A percentile compares a stretch with the other conserved stretches of the same genome.
Evolutionary conservation across 106 monocot genomes (phyloP).

Genomic region (Allium fistulosum): DNA sequence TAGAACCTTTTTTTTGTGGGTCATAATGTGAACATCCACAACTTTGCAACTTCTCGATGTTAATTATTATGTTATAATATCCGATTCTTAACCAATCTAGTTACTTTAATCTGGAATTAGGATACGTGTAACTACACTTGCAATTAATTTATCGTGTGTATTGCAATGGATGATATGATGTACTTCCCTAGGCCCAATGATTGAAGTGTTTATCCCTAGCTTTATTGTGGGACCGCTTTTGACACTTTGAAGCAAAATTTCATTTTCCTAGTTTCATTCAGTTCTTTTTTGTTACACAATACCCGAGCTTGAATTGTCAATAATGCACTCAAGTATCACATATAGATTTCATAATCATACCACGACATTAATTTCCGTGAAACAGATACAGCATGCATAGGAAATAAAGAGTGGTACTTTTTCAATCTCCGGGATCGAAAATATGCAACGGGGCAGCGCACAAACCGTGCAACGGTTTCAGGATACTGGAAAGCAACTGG

Average conservation of each 20-base stretch:
- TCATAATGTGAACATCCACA: neutral
- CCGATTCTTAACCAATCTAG: too few species aligned
- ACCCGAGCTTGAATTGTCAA: too few species aligned
- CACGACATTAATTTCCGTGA: neutral
- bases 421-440: slow-evolving; percentile 51
- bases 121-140: too few species aligned
- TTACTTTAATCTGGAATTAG: too few species aligned
- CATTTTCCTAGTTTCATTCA: neutral
- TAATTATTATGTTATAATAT: neutral
- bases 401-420: slow-evolving; percentile 67
- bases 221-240: neutral
- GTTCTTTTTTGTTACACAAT: neutral
- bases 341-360: neutral
- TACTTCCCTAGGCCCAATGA: neutral
- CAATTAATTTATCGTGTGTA: neutral
- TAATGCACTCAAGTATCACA: neutral
- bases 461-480: slow-evolving; percentile 59
- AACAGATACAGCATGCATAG: slow-evolving; percentile 38
- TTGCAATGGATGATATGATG: neutral
- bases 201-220: neutral
- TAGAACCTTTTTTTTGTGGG: neutral
- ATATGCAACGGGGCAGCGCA: slow-evolving; percentile 60
- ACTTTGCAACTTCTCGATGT: neutral
- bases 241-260: neutral
- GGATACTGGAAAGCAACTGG: slow-evolving; percentile 95